phyloP scores from a whole-genome alignment of 805 yeast genomes.

The Saturnispora hagleri region DNA sequence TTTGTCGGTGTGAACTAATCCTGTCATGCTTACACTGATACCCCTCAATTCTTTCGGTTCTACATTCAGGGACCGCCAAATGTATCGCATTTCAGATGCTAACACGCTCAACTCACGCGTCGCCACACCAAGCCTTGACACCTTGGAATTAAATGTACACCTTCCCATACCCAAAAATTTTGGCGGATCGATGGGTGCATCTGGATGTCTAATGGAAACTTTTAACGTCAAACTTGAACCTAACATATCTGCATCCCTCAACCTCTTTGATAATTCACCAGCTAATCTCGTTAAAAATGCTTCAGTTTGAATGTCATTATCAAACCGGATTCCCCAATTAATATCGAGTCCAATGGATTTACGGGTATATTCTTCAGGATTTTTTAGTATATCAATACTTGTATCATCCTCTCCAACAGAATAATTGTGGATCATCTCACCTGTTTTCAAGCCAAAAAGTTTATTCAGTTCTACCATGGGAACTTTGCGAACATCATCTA shows the following conservation, averaged over 20 bases:
- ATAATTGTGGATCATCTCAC: conserved; percentile 49
- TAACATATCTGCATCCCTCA: conserved; percentile 35
- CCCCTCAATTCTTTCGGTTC: conserved; percentile 65
- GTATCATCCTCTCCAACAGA: conserved; percentile 63
- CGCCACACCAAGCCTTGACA: conserved; percentile 50
- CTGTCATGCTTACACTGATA: conserved; percentile 58
- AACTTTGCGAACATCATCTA: conserved; percentile 33
- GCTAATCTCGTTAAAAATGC: conserved; percentile 49
- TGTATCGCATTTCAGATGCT: conserved; percentile 46
- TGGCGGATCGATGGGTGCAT: conserved; percentile 67
- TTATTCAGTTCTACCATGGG: conserved; percentile 31
- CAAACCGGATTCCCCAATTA: conserved; percentile 82
- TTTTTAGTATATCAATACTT: conserved; percentile 41
- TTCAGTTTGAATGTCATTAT: conserved; percentile 51
- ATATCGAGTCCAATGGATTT: conserved; percentile 83
- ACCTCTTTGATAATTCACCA: conserved; percentile 47
- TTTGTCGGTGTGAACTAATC: conserved; percentile 35
- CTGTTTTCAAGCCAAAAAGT: conserved; percentile 62
- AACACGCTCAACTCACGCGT: conserved; percentile 55
- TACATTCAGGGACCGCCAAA: conserved; percentile 47
- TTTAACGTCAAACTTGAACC: conserved; percentile 59
- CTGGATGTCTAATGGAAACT: conserved; percentile 50
- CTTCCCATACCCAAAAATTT: conserved; percentile 80
- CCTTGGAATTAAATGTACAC: conserved; percentile 56
- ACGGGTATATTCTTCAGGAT: conserved; percentile 45